phyloP scores from a whole-genome alignment of 1,139 yeast genomes.

The Lodderomyces parapsilosis region DNA sequence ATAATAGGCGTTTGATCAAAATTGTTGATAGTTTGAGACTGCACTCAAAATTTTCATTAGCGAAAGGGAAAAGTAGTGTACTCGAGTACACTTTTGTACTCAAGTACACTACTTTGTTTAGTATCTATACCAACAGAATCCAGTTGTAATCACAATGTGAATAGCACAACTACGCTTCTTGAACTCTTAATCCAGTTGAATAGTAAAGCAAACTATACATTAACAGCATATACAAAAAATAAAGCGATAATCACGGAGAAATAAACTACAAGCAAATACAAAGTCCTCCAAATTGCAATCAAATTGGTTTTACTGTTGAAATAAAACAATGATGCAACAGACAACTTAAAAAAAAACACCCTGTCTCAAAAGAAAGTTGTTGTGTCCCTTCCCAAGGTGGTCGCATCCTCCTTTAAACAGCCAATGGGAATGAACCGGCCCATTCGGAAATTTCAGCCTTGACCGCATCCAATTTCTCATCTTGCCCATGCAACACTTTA shows the following conservation, averaged over 20 bases:
- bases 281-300: no score
- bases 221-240: neutral
- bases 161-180: no score
- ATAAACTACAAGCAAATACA: no score
- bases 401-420: conserved; percentile 60
- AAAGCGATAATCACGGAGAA: neutral
- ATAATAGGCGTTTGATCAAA: no score
- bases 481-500: conserved; percentile 67
- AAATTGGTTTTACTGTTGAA: neutral
- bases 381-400: no score
- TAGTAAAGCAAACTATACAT: neutral
- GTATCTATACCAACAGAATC: no score
- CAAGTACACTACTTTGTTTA: neutral
- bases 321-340: no score
- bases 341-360: no score
- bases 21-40: no score
- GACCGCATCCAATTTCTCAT: conserved; percentile 58
- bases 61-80: neutral
- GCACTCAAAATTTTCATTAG: no score
- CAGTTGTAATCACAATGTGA: no score
- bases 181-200: neutral
- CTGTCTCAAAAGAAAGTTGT: no score
- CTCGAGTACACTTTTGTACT: neutral
- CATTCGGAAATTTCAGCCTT: conserved; percentile 82
- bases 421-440: conserved; percentile 94